Evolutionary conservation across 1,284 basidiomycete genomes (phyloP), one percentile per base, ranked within the genome.

Genomic region (Pseudozyma sp.): DNA sequence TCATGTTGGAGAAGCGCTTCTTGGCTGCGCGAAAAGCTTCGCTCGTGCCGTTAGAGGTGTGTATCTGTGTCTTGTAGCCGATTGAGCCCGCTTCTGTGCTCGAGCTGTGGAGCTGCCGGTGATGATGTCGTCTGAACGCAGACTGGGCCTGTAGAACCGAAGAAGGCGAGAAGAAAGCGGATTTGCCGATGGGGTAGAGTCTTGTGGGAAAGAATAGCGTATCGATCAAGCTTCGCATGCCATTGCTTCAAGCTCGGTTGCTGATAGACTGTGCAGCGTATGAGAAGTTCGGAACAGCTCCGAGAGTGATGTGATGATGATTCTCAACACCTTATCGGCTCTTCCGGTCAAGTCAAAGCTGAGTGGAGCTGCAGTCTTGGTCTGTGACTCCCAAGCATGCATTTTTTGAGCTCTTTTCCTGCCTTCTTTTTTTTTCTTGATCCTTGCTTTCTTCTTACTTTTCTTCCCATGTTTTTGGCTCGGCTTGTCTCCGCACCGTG

Each of bases 151-250:
- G n/a, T 3, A 48, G 11, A n/a, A 43, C 47, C 64, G 53, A 49
- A 57, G 48, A 39, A 44, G 48, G 58, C 58, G 58, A 36, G 19
- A 31, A n/a, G 11, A 40, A 10, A 11, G 39, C 39, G 55, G 51
- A 21, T 54, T 10, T 35, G 50, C 57, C 59, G 45, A 54, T 19
- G 35, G 18, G 6, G 18, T n/a, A 57, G 18, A 42, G 42, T 9
- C 25, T 19, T 18, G 14, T 42, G 13, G 21, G 11, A 19, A 38
- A 42, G 14, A 52, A 44, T 11, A 39, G 12, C n/a, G 58, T 31
- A 25, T 16, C 34, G n/a, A 39, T 19, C 36, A 16, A n/a, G 31
- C 25, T 52, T 34, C 58, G 53, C 65, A 68, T 68, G 19, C 65
- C 65, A 55, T 68, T n/a, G n/a, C 56, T 21, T 19, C 13, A 4